Base-by-base conservation (phyloP, 106 monocot genomes). In the Gastrodia elata region DNA sequence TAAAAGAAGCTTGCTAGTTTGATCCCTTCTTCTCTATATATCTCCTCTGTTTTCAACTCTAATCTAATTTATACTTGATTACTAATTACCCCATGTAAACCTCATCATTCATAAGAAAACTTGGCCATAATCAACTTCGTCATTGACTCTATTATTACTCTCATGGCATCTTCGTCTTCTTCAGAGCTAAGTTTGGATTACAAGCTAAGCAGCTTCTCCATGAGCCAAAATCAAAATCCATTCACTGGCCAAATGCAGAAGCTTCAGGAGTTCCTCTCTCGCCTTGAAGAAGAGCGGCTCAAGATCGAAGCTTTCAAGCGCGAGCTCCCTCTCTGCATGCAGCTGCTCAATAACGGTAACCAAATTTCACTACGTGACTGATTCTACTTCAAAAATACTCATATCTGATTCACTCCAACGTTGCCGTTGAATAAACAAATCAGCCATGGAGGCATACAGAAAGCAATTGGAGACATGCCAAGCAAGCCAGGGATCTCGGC, bases 291-390 rank as follows among this genome's bases (percentile, higher is more conserved):
- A 46, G 94, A 94, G 57, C 68, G 88, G 48, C 84, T 76, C 65
- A 94, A 94, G 86, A 94, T 94, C 49, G 90, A 94, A 27, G 94
- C 88, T 3, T 94, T 94, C 80, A 91, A 94, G 78, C 88, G 94
- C 10, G 94, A 94, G 79, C 90, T 94, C 2, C 94, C 94, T 71
- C 86, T 94, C 3, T 94, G 91, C 86, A 86, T 94, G 94, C 88
- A 94, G 41, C 88, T 94, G 68, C 94, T 94, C 80, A 91, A 86
- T 74, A 88, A 90, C 56, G 90, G 94, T 94, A 84, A 58, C 38
- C 38, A 6, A 39, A 39, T 24, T 22, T 4, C 4, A 22, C 6
- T 10, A 4, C 34, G 25, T 35, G 10, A 11, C 65, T 38, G 68
- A 42, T 28, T n/a, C 36, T 69, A 73, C 57, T 64, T 64, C 27